Percentiles rank a stretch among this genome's conserved stretches.
Evolutionary conservation across 2,329 filamentous ascomycete genomes (phyloP).

Genomic region (Claviceps maximensis): DNA sequence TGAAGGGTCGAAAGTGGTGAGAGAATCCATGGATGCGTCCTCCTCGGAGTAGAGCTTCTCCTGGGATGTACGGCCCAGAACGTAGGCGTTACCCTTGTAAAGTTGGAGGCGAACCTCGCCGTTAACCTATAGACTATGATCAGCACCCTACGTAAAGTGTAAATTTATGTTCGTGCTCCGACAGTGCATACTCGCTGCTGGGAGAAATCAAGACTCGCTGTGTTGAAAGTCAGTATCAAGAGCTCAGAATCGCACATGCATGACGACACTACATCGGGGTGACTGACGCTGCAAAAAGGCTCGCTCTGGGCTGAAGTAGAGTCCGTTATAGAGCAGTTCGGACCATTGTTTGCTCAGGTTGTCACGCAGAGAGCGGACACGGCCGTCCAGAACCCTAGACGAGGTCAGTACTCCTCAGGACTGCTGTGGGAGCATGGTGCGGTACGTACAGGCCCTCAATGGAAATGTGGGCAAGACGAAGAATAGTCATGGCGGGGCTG

Average conservation of each 20-base stretch:
- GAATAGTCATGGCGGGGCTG: conserved; percentile 3
- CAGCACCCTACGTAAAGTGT: background rate
- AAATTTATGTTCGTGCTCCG: background rate
- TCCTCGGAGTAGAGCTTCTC: conserved; percentile 34
- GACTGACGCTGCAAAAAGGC: conserved; percentile 1
- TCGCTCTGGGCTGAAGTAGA: conserved; percentile 3
- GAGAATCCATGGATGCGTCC: conserved; percentile 33
- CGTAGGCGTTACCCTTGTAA: conserved; percentile 24
- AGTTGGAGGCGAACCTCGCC: conserved; percentile 23
- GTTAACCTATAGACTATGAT: conserved; percentile 10
- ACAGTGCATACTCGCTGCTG: background rate
- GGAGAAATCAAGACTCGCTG: conserved; percentile 3
- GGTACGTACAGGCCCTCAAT: conserved; percentile 2
- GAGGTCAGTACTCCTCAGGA: background rate
- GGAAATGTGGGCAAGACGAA: background rate
- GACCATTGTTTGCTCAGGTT: conserved; percentile 1
- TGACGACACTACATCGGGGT: background rate
- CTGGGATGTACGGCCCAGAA: conserved; percentile 25
- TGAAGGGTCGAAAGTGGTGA: conserved; percentile 26
- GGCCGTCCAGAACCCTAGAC: background rate
- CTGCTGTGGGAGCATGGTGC: background rate
- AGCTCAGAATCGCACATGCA: background rate
- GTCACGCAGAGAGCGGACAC: conserved; percentile 2
- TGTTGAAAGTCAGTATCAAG: background rate
- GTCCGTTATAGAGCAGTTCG: conserved; percentile 1